These are phyloP conservation scores for Oenanthe javanica DNA, from an alignment of 140 eudicot species.

Conservation along the genomic window DNA sequence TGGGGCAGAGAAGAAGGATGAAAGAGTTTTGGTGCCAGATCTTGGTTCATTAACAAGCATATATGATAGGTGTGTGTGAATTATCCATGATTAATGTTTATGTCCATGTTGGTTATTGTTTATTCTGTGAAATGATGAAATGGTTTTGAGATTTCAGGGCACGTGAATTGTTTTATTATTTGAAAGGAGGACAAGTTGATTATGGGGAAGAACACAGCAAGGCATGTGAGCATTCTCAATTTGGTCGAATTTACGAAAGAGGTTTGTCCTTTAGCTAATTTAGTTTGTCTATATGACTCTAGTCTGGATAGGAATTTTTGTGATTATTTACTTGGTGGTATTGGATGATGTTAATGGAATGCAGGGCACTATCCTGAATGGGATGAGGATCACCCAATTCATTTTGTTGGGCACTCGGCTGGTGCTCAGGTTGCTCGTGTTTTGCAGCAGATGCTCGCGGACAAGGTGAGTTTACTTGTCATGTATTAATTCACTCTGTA, in stretches of 20 bases:
- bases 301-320: not conserved
- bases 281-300: not conserved
- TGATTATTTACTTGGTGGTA: not conserved
- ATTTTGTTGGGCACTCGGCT: constrained; percentile 97
- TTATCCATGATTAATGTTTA: not conserved
- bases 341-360: not conserved
- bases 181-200: constrained; percentile 63
- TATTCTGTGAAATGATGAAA: not conserved
- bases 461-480: constrained; percentile 44
- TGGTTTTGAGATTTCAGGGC: constrained; percentile 38
- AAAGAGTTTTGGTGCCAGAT: constrained; percentile 91
- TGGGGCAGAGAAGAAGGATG: constrained; percentile 99
- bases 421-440: constrained; percentile 92
- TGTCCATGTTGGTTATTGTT: constrained; percentile 6
- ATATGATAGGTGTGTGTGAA: constrained; percentile 58
- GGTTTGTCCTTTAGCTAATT: constrained; percentile 19
- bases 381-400: constrained; percentile 97
- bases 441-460: constrained; percentile 97
- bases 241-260: constrained; percentile 46
- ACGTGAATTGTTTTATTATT: constrained; percentile 52
- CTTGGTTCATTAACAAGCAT: constrained; percentile 88
- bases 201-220: constrained; percentile 67
- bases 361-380: constrained; percentile 83
- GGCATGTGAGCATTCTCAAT: constrained; percentile 56
- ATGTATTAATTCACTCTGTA: not conserved